Evolutionary conservation across 768 basidiomycete species (phyloP).

Genomic region (Hygrophorus russula): DNA sequence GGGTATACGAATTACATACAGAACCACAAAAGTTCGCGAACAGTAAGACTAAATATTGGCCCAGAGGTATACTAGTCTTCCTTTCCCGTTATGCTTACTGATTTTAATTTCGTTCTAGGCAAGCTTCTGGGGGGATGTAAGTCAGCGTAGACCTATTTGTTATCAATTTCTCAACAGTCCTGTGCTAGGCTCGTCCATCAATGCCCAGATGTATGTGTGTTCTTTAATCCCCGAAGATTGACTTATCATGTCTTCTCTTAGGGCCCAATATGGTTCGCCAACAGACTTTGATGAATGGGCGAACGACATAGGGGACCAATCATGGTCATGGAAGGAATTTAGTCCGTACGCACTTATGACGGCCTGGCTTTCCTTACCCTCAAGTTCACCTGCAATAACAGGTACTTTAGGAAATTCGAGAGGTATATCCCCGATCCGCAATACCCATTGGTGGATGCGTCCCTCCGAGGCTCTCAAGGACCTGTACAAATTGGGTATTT

Average conservation of each 20-base stretch:
- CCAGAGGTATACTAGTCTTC: slow-evolving; percentile 37
- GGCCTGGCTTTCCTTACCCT: no score
- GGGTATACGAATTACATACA: slow-evolving; percentile 46
- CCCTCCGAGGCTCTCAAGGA: slow-evolving; percentile 35
- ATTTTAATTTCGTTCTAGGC: slow-evolving; percentile 21
- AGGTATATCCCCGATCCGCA: slow-evolving; percentile 37
- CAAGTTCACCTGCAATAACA: slow-evolving; percentile 13
- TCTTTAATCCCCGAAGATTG: background rate
- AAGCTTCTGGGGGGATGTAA: slow-evolving; percentile 66
- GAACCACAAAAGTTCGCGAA: slow-evolving; percentile 41
- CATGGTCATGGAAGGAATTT: slow-evolving; percentile 52
- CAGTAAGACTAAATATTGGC: slow-evolving; percentile 44
- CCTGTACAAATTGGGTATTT: slow-evolving; percentile 52
- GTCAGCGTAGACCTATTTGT: background rate
- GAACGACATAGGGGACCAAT: slow-evolving; percentile 35
- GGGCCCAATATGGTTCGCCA: slow-evolving; percentile 57
- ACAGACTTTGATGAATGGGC: slow-evolving; percentile 65
- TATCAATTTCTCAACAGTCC: background rate
- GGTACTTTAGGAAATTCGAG: slow-evolving; percentile 65
- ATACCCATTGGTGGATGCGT: slow-evolving; percentile 39
- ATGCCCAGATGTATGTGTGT: slow-evolving; percentile 35
- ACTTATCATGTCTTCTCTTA: slow-evolving; percentile 7
- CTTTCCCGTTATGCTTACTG: background rate
- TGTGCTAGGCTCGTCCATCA: slow-evolving; percentile 42
- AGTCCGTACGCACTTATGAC: slow-evolving; percentile 22